A percentile compares a stretch with the other conserved stretches of the same genome.
Conservation (phyloP, 2,329 filamentous ascomycete species). For the Ceratocystis cubensis region DNA sequence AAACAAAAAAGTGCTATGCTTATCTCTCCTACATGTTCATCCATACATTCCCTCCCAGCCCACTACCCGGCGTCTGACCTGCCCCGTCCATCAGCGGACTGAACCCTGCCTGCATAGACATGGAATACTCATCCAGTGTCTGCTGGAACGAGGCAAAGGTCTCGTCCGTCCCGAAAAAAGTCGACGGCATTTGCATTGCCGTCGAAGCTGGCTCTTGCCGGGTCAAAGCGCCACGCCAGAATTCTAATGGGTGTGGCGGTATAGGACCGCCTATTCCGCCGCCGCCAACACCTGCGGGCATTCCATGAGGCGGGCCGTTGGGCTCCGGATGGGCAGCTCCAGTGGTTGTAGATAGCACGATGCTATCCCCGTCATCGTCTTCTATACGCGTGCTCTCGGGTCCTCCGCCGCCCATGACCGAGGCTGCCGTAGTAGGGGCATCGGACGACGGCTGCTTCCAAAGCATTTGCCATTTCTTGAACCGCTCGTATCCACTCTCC, state of each 20-base stretch:
- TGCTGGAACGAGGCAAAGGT: slow-evolving; percentile 31
- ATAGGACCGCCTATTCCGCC: background rate
- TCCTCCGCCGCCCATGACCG: background rate
- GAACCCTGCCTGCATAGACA: slow-evolving; percentile 15
- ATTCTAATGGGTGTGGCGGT: slow-evolving; percentile 18
- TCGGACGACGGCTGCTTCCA: slow-evolving; percentile 26
- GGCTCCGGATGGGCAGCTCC: background rate
- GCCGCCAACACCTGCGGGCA: background rate
- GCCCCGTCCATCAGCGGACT: slow-evolving; percentile 9
- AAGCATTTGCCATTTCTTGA: slow-evolving; percentile 41
- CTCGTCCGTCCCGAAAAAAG: slow-evolving; percentile 30
- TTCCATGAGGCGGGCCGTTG: background rate
- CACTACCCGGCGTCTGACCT: background rate
- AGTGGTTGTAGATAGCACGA: slow-evolving; percentile 16
- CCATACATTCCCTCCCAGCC: slow-evolving; percentile 15
- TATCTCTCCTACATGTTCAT: slow-evolving; percentile 16
- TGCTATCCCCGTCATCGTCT: slow-evolving; percentile 15
- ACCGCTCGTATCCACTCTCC: slow-evolving; percentile 37
- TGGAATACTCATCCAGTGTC: slow-evolving; percentile 30
- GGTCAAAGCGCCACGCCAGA: slow-evolving; percentile 21
- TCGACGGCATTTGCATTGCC: slow-evolving; percentile 26
- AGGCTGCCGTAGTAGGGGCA: background rate
- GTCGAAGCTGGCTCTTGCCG: slow-evolving; percentile 23
- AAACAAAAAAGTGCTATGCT: background rate
- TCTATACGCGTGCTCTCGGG: slow-evolving; percentile 19